phyloP scores from a whole-genome alignment of 441 rosid species.

The Euphorbia corollata region DNA sequence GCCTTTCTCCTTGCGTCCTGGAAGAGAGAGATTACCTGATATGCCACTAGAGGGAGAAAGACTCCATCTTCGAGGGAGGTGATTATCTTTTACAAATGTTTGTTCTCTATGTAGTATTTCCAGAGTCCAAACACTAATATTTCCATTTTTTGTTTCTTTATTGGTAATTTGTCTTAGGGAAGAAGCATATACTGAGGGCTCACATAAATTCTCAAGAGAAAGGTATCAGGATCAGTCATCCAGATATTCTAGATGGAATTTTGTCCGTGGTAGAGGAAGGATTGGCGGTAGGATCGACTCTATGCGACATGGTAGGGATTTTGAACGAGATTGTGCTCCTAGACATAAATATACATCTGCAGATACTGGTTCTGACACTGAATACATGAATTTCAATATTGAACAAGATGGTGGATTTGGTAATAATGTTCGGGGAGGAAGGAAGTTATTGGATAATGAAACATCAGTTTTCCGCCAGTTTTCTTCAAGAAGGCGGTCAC shows the following conservation, averaged over 20 bases:
- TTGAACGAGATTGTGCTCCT: slow-evolving; percentile 41
- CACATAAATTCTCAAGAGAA: slow-evolving; percentile 48
- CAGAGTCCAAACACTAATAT: slow-evolving; percentile 2
- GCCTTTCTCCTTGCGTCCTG: slow-evolving; percentile 36
- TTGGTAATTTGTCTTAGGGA: slow-evolving; percentile 38
- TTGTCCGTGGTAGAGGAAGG: slow-evolving; percentile 59
- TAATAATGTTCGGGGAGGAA: slow-evolving; percentile 55
- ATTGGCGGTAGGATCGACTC: slow-evolving; percentile 40
- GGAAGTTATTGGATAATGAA: slow-evolving; percentile 44
- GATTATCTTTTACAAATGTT: slow-evolving; percentile 33
- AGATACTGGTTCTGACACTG: slow-evolving; percentile 34
- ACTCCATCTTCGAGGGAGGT: slow-evolving; percentile 65
- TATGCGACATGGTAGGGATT: slow-evolving; percentile 37
- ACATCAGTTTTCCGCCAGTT: slow-evolving; percentile 32
- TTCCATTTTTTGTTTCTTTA: slow-evolving; percentile 14
- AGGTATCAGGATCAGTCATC: slow-evolving; percentile 46
- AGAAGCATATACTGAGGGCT: slow-evolving; percentile 36
- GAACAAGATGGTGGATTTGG: slow-evolving; percentile 44
- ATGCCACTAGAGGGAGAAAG: slow-evolving; percentile 43
- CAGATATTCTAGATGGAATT: slow-evolving; percentile 55
- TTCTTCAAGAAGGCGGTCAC: slow-evolving; percentile 44
- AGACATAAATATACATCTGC: slow-evolving; percentile 37
- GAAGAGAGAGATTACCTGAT: slow-evolving; percentile 56
- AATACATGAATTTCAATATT: slow-evolving; percentile 42
- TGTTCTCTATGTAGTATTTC: background rate